Evolutionary conservation across 73 alveolate species (phyloP).

Genomic region (Paramecium octaurelia): DNA sequence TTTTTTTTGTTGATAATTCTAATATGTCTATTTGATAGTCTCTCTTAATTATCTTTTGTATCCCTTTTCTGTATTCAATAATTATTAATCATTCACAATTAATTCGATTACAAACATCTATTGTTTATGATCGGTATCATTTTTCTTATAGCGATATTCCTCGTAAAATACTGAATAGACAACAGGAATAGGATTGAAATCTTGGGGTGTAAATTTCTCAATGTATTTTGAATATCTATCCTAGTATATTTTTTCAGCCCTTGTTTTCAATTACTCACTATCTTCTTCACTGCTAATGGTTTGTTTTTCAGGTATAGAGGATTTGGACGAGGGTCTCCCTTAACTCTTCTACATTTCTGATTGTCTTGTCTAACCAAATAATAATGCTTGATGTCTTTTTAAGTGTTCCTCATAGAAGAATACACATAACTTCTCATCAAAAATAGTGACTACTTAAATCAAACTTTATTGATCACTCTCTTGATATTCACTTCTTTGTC

Average conservation of each 20-base stretch:
- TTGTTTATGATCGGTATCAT: not conserved
- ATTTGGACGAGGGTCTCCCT: not conserved
- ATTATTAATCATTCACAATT: not conserved
- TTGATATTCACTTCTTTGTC: not conserved
- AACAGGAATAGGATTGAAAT: constrained; percentile 14
- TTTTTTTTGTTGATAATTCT: not conserved
- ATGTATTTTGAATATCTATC: not conserved
- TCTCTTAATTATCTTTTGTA: constrained; percentile 27
- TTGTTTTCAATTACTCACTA: not conserved
- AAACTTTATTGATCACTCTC: not conserved
- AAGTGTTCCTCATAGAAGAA: constrained; percentile 12
- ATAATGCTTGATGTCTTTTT: not conserved
- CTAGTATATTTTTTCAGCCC: not conserved
- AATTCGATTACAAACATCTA: constrained; percentile 12
- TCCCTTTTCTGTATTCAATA: not conserved
- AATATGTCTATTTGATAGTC: not conserved
- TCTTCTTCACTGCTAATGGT: not conserved
- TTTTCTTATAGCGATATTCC: constrained; percentile 10
- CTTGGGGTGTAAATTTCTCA: not conserved
- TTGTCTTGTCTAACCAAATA: not conserved
- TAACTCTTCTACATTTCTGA: constrained; percentile 5
- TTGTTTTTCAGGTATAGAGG: not conserved
- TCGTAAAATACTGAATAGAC: constrained; percentile 4
- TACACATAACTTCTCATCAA: constrained; percentile 17
- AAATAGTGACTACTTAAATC: not conserved